Base-by-base conservation (phyloP, 2,329 filamentous ascomycete genomes). In the Claviceps cyperi region DNA sequence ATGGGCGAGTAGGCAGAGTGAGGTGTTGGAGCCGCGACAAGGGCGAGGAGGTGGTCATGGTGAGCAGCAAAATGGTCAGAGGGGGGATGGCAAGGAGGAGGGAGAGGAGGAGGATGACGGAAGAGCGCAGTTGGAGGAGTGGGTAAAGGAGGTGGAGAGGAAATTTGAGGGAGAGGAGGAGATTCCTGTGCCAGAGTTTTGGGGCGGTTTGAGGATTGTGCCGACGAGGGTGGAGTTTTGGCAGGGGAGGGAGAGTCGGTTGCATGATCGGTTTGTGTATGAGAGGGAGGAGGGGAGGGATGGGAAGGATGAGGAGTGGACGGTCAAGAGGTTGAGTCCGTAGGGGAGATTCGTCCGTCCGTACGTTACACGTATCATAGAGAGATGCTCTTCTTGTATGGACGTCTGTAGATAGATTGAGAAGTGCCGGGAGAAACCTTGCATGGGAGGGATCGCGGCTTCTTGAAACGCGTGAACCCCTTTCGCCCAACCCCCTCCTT, bases 251-350 rank as follows among this genome's bases (percentile, higher is more conserved):
- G 78, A 87, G 62, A 95, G 84, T 68, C 76, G 92, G 52, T 69
- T 98, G 66, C 92, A 98, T 69, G 92, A 98, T 73, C 83, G 92
- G 22, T 97, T 98, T 64, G 77, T 82, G 54, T 97, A 96, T 68
- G 79, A 80, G 50, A 81, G 77, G 63, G 74, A 78, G 47, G 71
- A 70, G 48, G 66, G 58, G 21, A 65, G 59, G 17, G 66, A 51
- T 1, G 50, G 19, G 7, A 41, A 51, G 47, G 63, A 59, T 11
- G 68, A 58, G 15, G 64, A 67, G 50, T 90, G 84, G 85, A 76
- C 68, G 60, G 68, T 92, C 57, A 75, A 87, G 58, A 80, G 86
- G 59, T 64, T 90, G 64, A 90, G 85, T 61, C 86, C 86, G 17
- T 90, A 47, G 46, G 22, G 8, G 22, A 46, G 43, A 38, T 35